Percentiles rank a stretch among this genome's conserved stretches.
Evolutionary conservation across 1,284 basidiomycete species (phyloP).

Genomic region (Boletus coffeatus): DNA sequence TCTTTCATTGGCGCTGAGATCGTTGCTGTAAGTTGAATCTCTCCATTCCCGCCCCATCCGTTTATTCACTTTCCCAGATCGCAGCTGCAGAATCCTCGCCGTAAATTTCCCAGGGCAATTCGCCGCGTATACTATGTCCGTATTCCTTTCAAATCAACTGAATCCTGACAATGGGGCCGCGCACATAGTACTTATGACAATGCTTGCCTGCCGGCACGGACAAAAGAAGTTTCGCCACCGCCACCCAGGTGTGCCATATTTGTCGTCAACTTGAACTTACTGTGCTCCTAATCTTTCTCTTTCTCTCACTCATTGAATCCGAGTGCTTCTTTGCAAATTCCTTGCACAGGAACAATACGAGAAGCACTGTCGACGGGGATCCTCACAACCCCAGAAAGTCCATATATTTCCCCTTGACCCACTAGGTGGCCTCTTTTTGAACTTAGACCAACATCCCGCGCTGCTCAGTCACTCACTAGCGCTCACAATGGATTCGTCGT

Average conservation of each 20-base stretch:
- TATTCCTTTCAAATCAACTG: not conserved
- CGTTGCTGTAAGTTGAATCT: no score
- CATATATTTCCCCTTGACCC: not conserved
- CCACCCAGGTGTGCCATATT: no score
- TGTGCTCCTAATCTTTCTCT: not conserved
- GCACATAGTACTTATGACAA: no score
- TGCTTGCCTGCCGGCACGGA: no score
- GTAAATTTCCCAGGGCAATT: no score
- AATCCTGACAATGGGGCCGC: no score
- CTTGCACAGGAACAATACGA: constrained; percentile 6
- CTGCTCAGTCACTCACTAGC: not conserved
- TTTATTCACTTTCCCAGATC: no score
- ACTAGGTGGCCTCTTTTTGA: not conserved
- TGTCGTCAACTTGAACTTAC: no score
- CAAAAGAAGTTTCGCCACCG: no score
- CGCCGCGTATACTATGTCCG: constrained; percentile 30
- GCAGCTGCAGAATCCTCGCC: no score
- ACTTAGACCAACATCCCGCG: not conserved
- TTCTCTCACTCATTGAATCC: constrained; percentile 4
- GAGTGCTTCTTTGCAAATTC: constrained; percentile 2
- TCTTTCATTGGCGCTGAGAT: no score
- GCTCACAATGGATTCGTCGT: constrained; percentile 9
- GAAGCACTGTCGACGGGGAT: constrained; percentile 7
- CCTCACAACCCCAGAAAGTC: constrained; percentile 11
- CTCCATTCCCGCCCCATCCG: no score